A percentile compares a stretch with the other conserved stretches of the same genome.
Conservation (phyloP, 495 filamentous ascomycete species). For the Penicillium paradoxum region DNA sequence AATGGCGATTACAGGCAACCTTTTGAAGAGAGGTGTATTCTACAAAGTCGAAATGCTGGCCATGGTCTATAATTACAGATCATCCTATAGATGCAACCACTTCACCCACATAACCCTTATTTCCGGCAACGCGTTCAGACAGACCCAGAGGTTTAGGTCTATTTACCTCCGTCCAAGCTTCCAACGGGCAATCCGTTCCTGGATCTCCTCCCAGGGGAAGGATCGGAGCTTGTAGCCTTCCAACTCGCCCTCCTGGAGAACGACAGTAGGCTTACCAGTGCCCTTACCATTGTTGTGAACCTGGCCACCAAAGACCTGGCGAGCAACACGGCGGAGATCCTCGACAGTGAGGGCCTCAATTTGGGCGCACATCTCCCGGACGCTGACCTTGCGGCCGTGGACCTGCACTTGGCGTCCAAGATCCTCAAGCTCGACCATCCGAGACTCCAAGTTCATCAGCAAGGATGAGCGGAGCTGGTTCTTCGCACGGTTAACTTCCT, state of each 20-base stretch:
- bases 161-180: conserved; percentile 66
- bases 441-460: conserved; percentile 94
- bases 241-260: conserved; percentile 70
- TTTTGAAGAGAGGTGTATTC: conserved; percentile 15
- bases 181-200: conserved; percentile 79
- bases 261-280: conserved; percentile 88
- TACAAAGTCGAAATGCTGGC: conserved; percentile 20
- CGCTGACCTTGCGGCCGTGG: conserved; percentile 83
- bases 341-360: conserved; percentile 78
- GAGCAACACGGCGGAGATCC: conserved; percentile 83
- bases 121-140: neutral
- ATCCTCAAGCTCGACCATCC: conserved; percentile 99
- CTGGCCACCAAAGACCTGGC: conserved; percentile 68
- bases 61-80: conserved; percentile 24
- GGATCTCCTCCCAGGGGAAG: conserved; percentile 83
- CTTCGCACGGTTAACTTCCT: conserved; percentile 92
- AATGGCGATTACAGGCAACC: neutral
- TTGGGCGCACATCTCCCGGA: conserved; percentile 84
- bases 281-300: conserved; percentile 72
- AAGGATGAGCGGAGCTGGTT: conserved; percentile 89
- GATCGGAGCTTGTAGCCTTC: conserved; percentile 41
- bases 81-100: conserved; percentile 8
- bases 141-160: neutral
- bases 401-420: conserved; percentile 94
- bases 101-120: neutral